Conservation (phyloP, 257 asterid species). For the Solanum paucissectum region DNA sequence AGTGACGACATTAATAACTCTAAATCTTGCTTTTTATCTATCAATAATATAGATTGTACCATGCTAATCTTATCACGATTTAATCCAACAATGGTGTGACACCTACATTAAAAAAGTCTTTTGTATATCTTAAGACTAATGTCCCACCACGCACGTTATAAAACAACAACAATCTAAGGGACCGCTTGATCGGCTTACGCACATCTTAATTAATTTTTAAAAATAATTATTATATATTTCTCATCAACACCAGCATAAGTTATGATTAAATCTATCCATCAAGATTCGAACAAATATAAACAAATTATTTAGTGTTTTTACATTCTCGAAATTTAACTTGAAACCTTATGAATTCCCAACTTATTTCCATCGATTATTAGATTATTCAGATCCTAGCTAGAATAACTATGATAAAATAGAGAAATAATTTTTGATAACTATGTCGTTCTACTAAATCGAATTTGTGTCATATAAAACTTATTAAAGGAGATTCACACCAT, state of each 20-base stretch:
- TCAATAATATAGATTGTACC: neutral
- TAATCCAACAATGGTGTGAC: neutral
- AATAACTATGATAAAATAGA: neutral
- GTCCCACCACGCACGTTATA: neutral
- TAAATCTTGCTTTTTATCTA: neutral
- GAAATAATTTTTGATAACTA: too few relatives aligned
- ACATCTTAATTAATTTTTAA: too few relatives aligned
- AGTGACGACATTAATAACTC: neutral
- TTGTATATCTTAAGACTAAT: neutral
- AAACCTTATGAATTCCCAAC: neutral
- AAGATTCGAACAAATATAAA: neutral
- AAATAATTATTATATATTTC: too few relatives aligned
- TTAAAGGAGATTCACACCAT: neutral
- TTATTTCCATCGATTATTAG: fast-evolving
- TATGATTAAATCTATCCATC: neutral
- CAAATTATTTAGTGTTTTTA: neutral
- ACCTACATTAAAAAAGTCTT: neutral
- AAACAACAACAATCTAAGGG: neutral
- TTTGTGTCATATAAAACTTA: neutral
- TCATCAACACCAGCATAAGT: too few relatives aligned
- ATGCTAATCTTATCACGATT: neutral
- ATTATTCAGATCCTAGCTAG: neutral
- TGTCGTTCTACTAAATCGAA: neutral
- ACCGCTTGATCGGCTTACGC: neutral
- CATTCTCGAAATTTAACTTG: neutral